A percentile compares a stretch with the other conserved stretches of the same genome.
These are phyloP conservation scores for Tarenaya hassleriana DNA, from an alignment of 345 rosid genomes.

Conservation along the genomic window DNA sequence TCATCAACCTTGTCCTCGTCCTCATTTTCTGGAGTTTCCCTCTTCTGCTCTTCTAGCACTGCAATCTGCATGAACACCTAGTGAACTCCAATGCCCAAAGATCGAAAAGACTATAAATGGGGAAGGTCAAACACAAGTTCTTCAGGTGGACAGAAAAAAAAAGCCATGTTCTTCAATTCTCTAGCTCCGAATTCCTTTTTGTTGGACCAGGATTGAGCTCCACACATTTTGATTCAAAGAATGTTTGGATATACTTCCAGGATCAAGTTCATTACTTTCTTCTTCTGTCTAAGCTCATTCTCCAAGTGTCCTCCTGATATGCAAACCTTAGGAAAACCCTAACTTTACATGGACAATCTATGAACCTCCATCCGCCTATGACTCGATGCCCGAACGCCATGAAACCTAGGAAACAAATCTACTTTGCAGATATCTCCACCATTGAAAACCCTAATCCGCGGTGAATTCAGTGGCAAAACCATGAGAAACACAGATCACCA, in stretches of 20 bases:
- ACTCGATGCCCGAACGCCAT: too few relatives aligned
- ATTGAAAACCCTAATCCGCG: slow-evolving; percentile 18
- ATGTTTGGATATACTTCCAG: slow-evolving; percentile 1
- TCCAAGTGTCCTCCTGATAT: background rate
- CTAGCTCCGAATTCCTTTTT: too few relatives aligned
- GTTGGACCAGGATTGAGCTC: background rate
- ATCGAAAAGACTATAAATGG: slow-evolving; percentile 1
- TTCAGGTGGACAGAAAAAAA: too few relatives aligned
- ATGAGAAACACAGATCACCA: background rate
- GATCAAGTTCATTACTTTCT: too few relatives aligned
- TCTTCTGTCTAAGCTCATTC: background rate
- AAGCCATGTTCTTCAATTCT: too few relatives aligned
- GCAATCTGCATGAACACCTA: slow-evolving; percentile 48
- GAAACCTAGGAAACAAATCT: background rate
- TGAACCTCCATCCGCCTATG: background rate
- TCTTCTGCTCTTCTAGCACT: slow-evolving; percentile 58
- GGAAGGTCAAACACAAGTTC: too few relatives aligned
- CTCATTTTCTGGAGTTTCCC: slow-evolving; percentile 48
- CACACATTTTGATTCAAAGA: background rate
- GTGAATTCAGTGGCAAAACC: slow-evolving; percentile 3
- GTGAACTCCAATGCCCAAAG: slow-evolving; percentile 15
- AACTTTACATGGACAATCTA: too few relatives aligned
- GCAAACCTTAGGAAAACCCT: background rate
- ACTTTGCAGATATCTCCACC: background rate
- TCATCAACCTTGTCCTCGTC: slow-evolving; percentile 34